Percentiles rank a stretch among this genome's conserved stretches.
Evolutionary conservation across 257 asterid species (phyloP).

Genomic region (Fraxinus anomala): DNA sequence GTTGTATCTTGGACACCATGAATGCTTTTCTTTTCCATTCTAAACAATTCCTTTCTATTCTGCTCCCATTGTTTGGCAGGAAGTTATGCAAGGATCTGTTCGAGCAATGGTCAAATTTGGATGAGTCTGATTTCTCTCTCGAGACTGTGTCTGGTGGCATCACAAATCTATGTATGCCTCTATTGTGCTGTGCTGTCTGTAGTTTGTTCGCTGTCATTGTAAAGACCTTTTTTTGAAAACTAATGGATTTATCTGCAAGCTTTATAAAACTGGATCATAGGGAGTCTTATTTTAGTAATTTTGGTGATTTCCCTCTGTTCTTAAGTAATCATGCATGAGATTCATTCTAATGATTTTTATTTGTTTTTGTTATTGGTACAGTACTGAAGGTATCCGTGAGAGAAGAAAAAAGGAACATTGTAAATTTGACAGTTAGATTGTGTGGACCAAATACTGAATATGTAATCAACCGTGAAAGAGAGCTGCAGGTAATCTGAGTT

Average conservation of each 20-base stretch:
- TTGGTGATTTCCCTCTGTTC: slow-evolving; percentile 24
- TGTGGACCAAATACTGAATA: slow-evolving; percentile 97
- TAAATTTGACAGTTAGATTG: slow-evolving; percentile 65
- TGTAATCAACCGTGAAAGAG: slow-evolving; percentile 89
- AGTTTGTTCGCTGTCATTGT: not conserved
- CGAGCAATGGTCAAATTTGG: slow-evolving; percentile 72
- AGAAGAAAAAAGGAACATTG: slow-evolving; percentile 48
- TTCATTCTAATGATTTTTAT: not conserved
- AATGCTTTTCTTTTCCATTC: slow-evolving; percentile 3
- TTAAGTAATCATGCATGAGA: slow-evolving; percentile 9
- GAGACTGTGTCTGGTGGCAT: slow-evolving; percentile 97
- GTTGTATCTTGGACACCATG: not conserved
- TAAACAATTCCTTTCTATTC: slow-evolving; percentile 4
- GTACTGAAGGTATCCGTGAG: slow-evolving; percentile 83
- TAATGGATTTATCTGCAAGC: not conserved
- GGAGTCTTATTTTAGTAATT: not conserved
- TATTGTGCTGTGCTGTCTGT: not conserved
- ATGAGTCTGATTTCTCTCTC: slow-evolving; percentile 71
- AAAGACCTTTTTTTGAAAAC: not conserved
- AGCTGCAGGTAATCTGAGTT: slow-evolving; percentile 61
- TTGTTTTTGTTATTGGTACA: slow-evolving; percentile 34
- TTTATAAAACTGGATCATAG: not conserved
- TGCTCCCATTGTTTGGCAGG: slow-evolving; percentile 45
- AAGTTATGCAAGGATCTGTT: slow-evolving; percentile 83
- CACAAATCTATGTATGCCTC: slow-evolving; percentile 75